Conservation (phyloP, 768 basidiomycete genomes). For the Boletus sensibilis region DNA sequence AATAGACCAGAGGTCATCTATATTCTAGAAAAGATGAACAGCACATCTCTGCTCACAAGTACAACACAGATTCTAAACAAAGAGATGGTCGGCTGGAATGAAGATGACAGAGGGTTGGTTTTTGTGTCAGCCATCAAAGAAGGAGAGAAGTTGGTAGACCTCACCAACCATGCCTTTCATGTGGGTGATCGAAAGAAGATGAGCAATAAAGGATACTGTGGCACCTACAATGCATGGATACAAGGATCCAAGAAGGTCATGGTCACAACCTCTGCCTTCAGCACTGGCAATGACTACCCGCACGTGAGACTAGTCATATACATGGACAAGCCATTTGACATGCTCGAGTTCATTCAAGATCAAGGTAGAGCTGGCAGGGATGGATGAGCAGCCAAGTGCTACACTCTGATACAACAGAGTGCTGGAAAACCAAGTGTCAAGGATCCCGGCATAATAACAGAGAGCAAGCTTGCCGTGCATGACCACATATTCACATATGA, state of each 20-base stretch:
- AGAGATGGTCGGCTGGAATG: rapidly evolving
- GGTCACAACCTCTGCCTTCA: conserved; percentile 23
- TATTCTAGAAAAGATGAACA: neutral
- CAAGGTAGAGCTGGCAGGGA: neutral
- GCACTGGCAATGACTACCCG: conserved; percentile 25
- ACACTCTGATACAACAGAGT: neutral
- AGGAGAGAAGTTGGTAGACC: neutral
- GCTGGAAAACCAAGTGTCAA: too few relatives aligned
- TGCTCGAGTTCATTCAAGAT: too few relatives aligned
- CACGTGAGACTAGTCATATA: conserved; percentile 18
- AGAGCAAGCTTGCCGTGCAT: too few relatives aligned
- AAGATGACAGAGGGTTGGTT: conserved; percentile 1
- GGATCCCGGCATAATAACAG: too few relatives aligned
- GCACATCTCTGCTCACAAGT: neutral
- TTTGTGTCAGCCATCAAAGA: conserved; percentile 8
- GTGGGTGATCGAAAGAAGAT: conserved; percentile 1
- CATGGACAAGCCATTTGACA: conserved; percentile 15
- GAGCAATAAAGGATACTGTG: neutral
- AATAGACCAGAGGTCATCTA: conserved; percentile 4
- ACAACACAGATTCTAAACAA: neutral
- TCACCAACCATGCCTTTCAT: neutral
- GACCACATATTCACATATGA: too few relatives aligned
- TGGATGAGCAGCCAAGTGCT: neutral
- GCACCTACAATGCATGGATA: conserved; percentile 10
- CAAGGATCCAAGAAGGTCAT: neutral